Evolutionary conservation across 1,284 basidiomycete genomes (phyloP).

Genomic region (Baeospora myosura): DNA sequence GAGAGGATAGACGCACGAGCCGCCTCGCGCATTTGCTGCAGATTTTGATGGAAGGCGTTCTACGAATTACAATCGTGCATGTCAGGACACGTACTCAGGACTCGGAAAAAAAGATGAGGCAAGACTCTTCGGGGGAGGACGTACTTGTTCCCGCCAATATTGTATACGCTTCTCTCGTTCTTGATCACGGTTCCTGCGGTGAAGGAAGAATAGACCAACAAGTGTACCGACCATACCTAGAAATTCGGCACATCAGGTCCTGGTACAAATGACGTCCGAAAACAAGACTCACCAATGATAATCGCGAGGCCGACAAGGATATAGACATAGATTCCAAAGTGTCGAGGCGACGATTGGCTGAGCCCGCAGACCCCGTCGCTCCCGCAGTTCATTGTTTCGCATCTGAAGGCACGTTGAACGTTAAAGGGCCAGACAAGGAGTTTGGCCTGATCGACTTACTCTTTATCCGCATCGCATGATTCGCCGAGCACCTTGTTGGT

Average conservation of each 20-base stretch:
- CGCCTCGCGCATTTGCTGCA: constrained; percentile 68
- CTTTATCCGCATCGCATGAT: constrained; percentile 72
- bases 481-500: constrained; percentile 48
- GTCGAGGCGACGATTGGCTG: constrained; percentile 53
- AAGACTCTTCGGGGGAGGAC: constrained; percentile 5
- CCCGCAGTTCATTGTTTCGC: constrained; percentile 70
- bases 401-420: constrained; percentile 37
- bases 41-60: constrained; percentile 73
- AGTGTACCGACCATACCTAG: constrained; percentile 68
- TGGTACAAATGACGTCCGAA: constrained; percentile 3
- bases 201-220: constrained; percentile 59
- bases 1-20: constrained; percentile 59
- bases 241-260: background rate
- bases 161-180: constrained; percentile 77
- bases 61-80: constrained; percentile 24
- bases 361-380: constrained; percentile 53
- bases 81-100: constrained; percentile 4
- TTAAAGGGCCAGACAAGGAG: constrained; percentile 4
- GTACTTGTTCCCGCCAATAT: constrained; percentile 83
- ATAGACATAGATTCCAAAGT: constrained; percentile 67
- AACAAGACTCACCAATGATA: constrained; percentile 45
- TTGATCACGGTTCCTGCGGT: constrained; percentile 60
- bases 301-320: constrained; percentile 68
- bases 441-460: constrained; percentile 39
- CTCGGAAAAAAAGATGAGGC: background rate